Percentiles rank a stretch among this genome's conserved stretches.
These are phyloP conservation scores for Clonostachys rhizophaga DNA, from an alignment of 2,329 filamentous ascomycete genomes.

Conservation along the genomic window DNA sequence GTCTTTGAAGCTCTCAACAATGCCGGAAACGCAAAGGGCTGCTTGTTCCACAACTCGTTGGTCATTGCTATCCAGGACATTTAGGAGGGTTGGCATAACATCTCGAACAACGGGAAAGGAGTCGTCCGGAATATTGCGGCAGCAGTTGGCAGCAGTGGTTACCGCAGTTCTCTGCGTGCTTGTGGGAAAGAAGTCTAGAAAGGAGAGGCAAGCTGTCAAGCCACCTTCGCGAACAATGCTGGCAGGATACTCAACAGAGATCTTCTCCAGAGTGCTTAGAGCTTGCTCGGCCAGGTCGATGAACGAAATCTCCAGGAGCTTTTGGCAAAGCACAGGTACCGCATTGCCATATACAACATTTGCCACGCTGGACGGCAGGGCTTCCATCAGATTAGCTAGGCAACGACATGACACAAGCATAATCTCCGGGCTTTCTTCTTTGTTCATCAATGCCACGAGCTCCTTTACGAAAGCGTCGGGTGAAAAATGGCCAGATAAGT, in stretches of 20 bases:
- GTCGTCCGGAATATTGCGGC: constrained; percentile 91
- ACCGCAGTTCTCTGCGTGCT: constrained; percentile 96
- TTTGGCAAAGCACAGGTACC: constrained; percentile 90
- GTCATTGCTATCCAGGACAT: constrained; percentile 86
- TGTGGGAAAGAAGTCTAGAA: constrained; percentile 95
- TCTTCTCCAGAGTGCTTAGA: constrained; percentile 93
- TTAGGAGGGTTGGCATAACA: constrained; percentile 93
- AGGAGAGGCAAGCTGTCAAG: constrained; percentile 90
- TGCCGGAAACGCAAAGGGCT: constrained; percentile 89
- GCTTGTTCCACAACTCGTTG: constrained; percentile 97
- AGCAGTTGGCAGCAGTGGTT: constrained; percentile 96
- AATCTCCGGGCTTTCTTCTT: constrained; percentile 92
- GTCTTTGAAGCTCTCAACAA: constrained; percentile 95
- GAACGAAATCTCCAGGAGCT: constrained; percentile 91
- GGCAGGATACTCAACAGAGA: constrained; percentile 91
- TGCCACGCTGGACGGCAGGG: constrained; percentile 83
- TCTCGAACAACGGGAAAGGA: constrained; percentile 88
- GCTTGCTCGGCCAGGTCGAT: constrained; percentile 98
- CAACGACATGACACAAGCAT: constrained; percentile 96
- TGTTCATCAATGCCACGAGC: constrained; percentile 85
- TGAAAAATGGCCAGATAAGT: constrained; percentile 89
- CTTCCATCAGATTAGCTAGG: constrained; percentile 96
- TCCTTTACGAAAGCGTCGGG: constrained; percentile 96
- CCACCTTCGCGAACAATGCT: constrained; percentile 96
- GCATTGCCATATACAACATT: constrained; percentile 98